Base-by-base conservation (phyloP, 208 protist species). In the Trypanosoma melophagium region DNA sequence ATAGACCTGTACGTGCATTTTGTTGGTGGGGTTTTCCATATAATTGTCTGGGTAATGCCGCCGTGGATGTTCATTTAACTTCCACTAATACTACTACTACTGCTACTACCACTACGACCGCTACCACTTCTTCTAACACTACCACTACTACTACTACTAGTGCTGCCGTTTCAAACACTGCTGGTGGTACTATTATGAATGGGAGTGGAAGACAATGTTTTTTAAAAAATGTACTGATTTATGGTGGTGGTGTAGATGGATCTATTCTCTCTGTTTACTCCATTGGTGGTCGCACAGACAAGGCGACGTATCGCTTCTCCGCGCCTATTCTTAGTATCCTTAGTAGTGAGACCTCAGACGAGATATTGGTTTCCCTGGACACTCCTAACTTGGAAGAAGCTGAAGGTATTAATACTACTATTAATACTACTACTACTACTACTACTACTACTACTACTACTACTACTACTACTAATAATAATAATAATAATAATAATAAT, bases 1-100 rank as follows among this genome's bases (percentile, higher is more conserved):
- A 28, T 16, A 31, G 57, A 35, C 76, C 76, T 40, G 70, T 80
- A n/a, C 57, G 64, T 49, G 76, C 76, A 14, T 80, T 80, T 47
- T 75, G 64, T 31, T 80, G 76, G 76, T 70, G 71, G 57, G 19
- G 17, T 14, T 31, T 40, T 51, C 63, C 71, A 25, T 63, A 42
- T 31, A 47, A n/a, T 22, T 21, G 40, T 55, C 31, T 19, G 19
- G 24, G 19, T 57, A 22, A 17, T 52, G 12, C 22, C 22, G 42
- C 63, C 50, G 54, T 28, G 16, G 57, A 64, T 22, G 14, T 25
- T 22, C 52, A 64, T 50, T 25, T 28, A 24, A 38, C 7, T 13
- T 13, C 38, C 17, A 35, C 7, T 9, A 40, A 35, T 38, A 47
- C 17, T n/a, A n/a, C n/a, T n/a, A n/a, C n/a, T n/a, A n/a, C n/a